Evolutionary conservation across 441 rosid genomes (phyloP).

Genomic region (Sinapis alba): DNA sequence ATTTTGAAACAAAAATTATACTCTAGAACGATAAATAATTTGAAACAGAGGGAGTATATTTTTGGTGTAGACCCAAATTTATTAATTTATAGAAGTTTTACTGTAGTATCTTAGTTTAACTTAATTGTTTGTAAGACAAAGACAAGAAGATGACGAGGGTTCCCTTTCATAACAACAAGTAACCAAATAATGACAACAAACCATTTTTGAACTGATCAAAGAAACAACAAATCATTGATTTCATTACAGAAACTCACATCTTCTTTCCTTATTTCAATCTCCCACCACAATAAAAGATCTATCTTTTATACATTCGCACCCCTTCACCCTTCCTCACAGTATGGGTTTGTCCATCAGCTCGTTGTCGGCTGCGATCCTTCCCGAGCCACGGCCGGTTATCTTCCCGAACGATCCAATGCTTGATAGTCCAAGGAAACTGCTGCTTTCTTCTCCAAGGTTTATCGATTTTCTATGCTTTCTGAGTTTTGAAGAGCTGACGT

Average conservation of each 20-base stretch:
- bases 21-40: too few species aligned
- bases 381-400: constrained; percentile 83
- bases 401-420: constrained; percentile 65
- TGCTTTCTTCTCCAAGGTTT: constrained; percentile 88
- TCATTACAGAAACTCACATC: constrained; percentile 39
- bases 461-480: constrained; percentile 68
- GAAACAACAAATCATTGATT: constrained; percentile 39
- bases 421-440: constrained; percentile 90
- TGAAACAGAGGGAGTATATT: too few species aligned
- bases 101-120: background rate
- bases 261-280: constrained; percentile 52
- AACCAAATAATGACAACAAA: constrained; percentile 50
- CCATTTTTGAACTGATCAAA: constrained; percentile 52
- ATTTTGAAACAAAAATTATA: too few species aligned
- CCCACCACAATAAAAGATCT: constrained; percentile 37
- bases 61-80: too few species aligned
- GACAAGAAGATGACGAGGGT: constrained; percentile 18
- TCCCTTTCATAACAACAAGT: constrained; percentile 45
- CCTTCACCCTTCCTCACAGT: constrained; percentile 15
- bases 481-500: constrained; percentile 62
- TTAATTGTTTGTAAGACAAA: background rate
- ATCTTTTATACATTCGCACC: constrained; percentile 36
- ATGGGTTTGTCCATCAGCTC: constrained; percentile 68
- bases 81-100: too few species aligned
- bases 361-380: constrained; percentile 70